Base-by-base conservation (phyloP, 1,284 basidiomycete genomes). In the Limonomyces culmigenus region DNA sequence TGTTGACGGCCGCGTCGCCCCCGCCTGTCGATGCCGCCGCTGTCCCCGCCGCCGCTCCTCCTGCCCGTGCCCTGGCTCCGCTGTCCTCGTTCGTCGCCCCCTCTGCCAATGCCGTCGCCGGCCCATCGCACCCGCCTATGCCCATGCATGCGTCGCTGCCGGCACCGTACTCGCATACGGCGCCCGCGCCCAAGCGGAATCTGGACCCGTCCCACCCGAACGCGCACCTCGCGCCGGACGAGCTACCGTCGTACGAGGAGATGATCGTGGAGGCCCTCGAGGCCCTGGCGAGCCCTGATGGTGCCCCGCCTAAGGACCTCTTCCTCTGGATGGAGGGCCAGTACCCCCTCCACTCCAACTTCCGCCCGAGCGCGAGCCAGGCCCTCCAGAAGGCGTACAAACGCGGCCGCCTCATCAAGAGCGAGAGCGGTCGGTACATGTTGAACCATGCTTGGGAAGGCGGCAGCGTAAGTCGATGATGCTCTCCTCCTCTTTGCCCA, bases 321-420 rank as follows among this genome's bases (percentile, higher is more conserved):
- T 86, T 81, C 50, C 59, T 67, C 5, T 81, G 77, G 76, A 86
- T 86, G 76, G 72, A 73, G 2, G 58, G 65, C 33, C 65, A 69
- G 30, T 86, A 83, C 50, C 81, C 83, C n/a, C 50, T 86, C 5
- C 80, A 85, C 50, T 71, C 66, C n/a, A 86, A 86, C 55, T 86
- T 86, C 47, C 63, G 81, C 19, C 81, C 81, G 2, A 83, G 77
- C 3, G 83, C 81, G 3, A 81, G 79, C 47, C 81, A 86, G 50
- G 81, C 83, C 4, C 55, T 86, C 39, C 79, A 84, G 51, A 85
- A 85, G 45, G 81, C 81, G 2, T 83, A 61, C 52, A 80, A 74
- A 49, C 62, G 80, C 34, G 81, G 81, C 6, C 58, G 81, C 15
- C 60, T 86, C 36, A 72, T 79, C 50, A 86, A 86, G 51, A 67